Base-by-base conservation (phyloP, 495 filamentous ascomycete species). In the Usnea hakonensis region DNA sequence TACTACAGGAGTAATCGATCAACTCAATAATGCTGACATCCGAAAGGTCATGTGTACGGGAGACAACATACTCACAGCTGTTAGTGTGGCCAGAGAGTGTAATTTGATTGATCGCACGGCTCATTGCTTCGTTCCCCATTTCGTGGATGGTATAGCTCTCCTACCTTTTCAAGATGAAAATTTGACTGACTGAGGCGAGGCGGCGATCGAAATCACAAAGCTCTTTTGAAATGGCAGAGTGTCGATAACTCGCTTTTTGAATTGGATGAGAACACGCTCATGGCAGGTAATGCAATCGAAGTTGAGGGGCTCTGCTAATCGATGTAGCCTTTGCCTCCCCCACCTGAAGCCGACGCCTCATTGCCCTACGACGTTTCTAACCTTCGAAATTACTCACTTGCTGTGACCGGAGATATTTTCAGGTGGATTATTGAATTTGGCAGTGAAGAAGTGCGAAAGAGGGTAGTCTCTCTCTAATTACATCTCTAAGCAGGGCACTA, bases 41-140 rank as follows among this genome's bases (percentile, higher is more conserved):
- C 86, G 90, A 32, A 89, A 87, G 38, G 84, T 96, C 58, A 99
- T 99, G 95, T 95, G 94, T 65, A 99, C 95, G 1, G 95, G 95
- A 55, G 95, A 99, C 76, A 99, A 99, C 63, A 97, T 99, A 61
- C 79, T 97, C 46, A 99, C 95, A 19, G 95, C 95, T 19, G 89
- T 99, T 67, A 96, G 92, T 70, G 95, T 99, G 64, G 94, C 93
- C 8, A 85, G 91, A 67, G 92, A 99, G 71, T 97, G 94, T 73
- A 81, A 85, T 59, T 78, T 99, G 61, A 85, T 99, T 58, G 85
- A 90, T 63, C 82, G 78, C 60, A 83, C 83, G 52, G 88, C 91
- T 5, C 88, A 91, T 60, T 96, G 93, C 72, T 99, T 95, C 66
- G 86, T 96, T 9, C 91, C 95, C 19, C 90, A 90, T 72, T 92